Evolutionary conservation across 192 early-diverging fungal species (phyloP), one percentile per base, ranked within the genome.

Genomic region (Haplosporangium gracile): DNA sequence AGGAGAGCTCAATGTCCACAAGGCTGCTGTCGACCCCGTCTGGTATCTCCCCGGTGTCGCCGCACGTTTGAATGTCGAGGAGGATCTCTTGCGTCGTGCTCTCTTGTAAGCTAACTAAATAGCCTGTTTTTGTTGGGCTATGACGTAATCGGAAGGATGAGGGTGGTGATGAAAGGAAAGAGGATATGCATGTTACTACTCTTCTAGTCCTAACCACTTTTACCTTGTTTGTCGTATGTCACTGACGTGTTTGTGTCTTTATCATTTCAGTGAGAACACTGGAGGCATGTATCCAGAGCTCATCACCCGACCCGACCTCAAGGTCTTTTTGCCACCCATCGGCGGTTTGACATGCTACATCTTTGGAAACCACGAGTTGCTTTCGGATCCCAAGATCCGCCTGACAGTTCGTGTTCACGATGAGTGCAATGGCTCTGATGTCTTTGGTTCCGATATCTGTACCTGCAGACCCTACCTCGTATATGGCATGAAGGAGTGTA

Each of bases 221-320:
- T 60, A 4, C 47, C 4, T 26, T 60, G 2, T 26, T 11, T 2
- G 15, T 16, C 9, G 9, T 60, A 11, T 60, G 55, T 60, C 9
- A 22, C 20, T 53, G 51, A 53, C 49, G 4, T 22, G 11, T 55
- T 7, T 6, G 40, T 53, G 63, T 70, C 26, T 42, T 60, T 24
- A 43, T 51, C 10, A 18, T 32, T 51, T 16, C 79, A 93, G 92
- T 77, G 96, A 98, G 79, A 96, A 97, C 80, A 97, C 96, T 15
- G 97, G 97, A 53, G 97, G 97, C 72, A 97, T 97, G 97, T 98
- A 97, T 80, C 97, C 97, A 0, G 97, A 98, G 79, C 93, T 98
- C 68, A 95, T 98, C 81, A 97, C 96, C 36, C 92, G 97, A 39
- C 96, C 96, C 0, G 97, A 98, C 80, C 92, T 98, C 42, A 97